phyloP scores from a whole-genome alignment of 352 stramenopile species.

The Phytopythium mirpurense region DNA sequence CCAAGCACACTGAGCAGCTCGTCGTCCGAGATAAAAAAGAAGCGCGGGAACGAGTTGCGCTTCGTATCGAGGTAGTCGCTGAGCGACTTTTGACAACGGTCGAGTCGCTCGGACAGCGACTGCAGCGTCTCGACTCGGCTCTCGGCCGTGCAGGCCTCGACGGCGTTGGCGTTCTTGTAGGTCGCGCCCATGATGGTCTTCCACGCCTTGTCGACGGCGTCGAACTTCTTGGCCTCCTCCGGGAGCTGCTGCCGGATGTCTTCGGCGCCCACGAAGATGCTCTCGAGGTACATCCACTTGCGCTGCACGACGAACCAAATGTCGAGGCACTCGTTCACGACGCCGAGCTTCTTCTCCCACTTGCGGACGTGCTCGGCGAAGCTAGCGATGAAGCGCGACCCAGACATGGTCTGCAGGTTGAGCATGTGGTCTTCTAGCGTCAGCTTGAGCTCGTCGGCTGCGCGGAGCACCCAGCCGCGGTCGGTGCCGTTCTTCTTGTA shows the following conservation, averaged over 20 bases:
- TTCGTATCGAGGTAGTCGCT: conserved; percentile 91
- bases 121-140: conserved; percentile 87
- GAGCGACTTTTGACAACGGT: conserved; percentile 89
- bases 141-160: conserved; percentile 87
- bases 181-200: conserved; percentile 91
- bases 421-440: conserved; percentile 87
- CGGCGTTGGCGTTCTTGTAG: conserved; percentile 89
- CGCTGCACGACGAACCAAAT: conserved; percentile 93
- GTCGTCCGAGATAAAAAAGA: conserved; percentile 95
- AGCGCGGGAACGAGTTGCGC: conserved; percentile 89
- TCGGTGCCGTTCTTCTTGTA: conserved; percentile 91
- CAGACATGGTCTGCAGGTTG: conserved; percentile 88
- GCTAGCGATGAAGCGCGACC: conserved; percentile 88
- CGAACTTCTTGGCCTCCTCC: conserved; percentile 93
- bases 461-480: conserved; percentile 77
- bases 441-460: conserved; percentile 79
- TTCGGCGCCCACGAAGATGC: conserved; percentile 91
- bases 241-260: conserved; percentile 92
- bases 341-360: conserved; percentile 89
- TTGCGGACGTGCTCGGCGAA: conserved; percentile 88
- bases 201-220: conserved; percentile 91
- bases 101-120: conserved; percentile 82
- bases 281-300: conserved; percentile 96
- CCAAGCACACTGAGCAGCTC: conserved; percentile 90
- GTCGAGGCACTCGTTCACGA: conserved; percentile 90